Conservation (phyloP, 2,329 filamentous ascomycete genomes). For the Fonsecaea monophora region DNA sequence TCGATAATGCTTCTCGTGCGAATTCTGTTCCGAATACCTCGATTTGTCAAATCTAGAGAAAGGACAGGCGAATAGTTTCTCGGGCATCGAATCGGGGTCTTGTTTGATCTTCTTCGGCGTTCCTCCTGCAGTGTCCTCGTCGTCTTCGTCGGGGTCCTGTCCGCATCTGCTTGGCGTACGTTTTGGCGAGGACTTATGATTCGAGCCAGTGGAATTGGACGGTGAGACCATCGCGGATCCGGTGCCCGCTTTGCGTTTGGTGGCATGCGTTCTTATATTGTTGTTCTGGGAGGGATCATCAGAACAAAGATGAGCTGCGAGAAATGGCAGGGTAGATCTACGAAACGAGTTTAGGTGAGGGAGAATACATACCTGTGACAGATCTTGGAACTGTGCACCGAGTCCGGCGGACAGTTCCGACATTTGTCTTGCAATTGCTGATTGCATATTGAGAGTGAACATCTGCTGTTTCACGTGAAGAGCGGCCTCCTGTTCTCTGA, state of each 20-base stretch:
- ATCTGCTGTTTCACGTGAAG: slow-evolving; percentile 29
- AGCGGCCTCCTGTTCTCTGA: slow-evolving; percentile 34
- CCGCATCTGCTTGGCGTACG: slow-evolving; percentile 21
- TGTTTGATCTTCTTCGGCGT: slow-evolving; percentile 38
- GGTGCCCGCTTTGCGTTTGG: slow-evolving; percentile 35
- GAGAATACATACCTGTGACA: slow-evolving; percentile 21
- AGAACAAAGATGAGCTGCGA: background rate
- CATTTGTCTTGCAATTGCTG: slow-evolving; percentile 28
- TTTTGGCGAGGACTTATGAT: slow-evolving; percentile 22
- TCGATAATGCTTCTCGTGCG: slow-evolving; percentile 37
- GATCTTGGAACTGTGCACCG: slow-evolving; percentile 34
- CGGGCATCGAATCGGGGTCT: slow-evolving; percentile 22
- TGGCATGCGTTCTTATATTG: slow-evolving; percentile 30
- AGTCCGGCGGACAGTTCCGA: slow-evolving; percentile 28
- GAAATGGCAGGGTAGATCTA: background rate
- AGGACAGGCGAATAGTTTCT: slow-evolving; percentile 38
- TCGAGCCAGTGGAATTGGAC: slow-evolving; percentile 22
- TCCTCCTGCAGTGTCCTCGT: slow-evolving; percentile 34
- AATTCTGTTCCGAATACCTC: slow-evolving; percentile 38
- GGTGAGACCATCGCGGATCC: slow-evolving; percentile 19
- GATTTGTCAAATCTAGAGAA: slow-evolving; percentile 38
- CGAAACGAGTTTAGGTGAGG: background rate
- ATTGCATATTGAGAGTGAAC: slow-evolving; percentile 32
- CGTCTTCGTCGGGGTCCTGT: slow-evolving; percentile 30
- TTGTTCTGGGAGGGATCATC: slow-evolving; percentile 9